phyloP scores from a whole-genome alignment of 225 moss, liverwort and hornwort genomes.

The Bryoerythrophyllum caledonicum region DNA sequence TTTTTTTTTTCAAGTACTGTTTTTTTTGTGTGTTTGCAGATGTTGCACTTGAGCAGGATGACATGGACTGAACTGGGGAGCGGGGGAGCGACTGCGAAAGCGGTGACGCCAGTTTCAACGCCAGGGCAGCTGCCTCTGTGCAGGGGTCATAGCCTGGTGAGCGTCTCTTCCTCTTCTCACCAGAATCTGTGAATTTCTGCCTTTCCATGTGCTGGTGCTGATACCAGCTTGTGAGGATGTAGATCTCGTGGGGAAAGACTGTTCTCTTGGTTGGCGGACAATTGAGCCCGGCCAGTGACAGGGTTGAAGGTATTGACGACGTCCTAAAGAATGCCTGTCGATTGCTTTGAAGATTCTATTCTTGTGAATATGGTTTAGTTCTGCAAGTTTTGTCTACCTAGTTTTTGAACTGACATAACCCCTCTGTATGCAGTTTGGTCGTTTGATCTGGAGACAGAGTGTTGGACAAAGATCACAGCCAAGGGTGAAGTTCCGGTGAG shows the following conservation, averaged over 20 bases:
- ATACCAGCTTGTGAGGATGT: constrained; percentile 27
- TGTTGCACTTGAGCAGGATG: constrained; percentile 88
- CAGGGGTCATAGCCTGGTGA: constrained; percentile 89
- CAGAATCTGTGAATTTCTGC: not conserved
- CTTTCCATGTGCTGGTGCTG: constrained; percentile 7
- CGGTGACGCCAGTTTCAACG: constrained; percentile 11
- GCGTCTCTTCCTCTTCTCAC: constrained; percentile 48
- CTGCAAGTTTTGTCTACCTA: too few relatives aligned
- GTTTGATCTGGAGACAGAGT: constrained; percentile 89
- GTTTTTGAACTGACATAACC: not conserved
- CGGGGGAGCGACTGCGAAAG: constrained; percentile 41
- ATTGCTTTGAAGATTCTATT: not conserved
- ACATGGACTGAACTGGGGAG: constrained; percentile 80
- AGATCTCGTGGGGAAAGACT: constrained; percentile 98
- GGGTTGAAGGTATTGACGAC: constrained; percentile 58
- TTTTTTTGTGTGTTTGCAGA: constrained; percentile 46
- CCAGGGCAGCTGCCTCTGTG: constrained; percentile 69
- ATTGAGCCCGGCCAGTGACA: constrained; percentile 71
- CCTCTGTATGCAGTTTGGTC: constrained; percentile 78
- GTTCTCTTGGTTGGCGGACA: constrained; percentile 85
- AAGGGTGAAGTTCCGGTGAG: constrained; percentile 95
- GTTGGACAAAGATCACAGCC: constrained; percentile 80
- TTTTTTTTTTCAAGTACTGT: not conserved
- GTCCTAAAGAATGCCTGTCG: not conserved
- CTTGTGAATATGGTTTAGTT: not conserved